phyloP scores from a whole-genome alignment of 2,329 filamentous ascomycete genomes.

The Thermoascus crustaceus region DNA sequence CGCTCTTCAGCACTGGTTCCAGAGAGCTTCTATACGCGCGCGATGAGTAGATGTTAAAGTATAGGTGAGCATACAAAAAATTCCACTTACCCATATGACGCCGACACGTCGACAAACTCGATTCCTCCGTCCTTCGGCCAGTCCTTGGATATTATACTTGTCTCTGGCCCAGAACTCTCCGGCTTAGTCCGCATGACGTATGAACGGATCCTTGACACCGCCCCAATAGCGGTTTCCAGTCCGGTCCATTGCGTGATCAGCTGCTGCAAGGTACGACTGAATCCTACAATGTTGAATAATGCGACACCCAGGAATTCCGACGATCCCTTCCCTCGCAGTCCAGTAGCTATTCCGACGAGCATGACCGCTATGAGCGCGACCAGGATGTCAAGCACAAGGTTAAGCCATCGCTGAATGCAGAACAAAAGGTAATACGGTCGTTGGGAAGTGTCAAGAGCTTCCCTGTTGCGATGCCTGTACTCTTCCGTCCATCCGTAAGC shows the following conservation, averaged over 20 bases:
- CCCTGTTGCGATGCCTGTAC: constrained; percentile 29
- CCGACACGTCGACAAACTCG: no score
- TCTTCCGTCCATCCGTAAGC: constrained; percentile 42
- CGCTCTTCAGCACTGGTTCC: no score
- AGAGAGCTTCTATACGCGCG: no score
- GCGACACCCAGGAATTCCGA: constrained; percentile 39
- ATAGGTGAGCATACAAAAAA: no score
- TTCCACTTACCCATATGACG: no score
- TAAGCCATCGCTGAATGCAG: constrained; percentile 16
- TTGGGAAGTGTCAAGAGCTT: constrained; percentile 12
- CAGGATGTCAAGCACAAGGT: constrained; percentile 13
- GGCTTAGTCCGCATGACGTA: no score
- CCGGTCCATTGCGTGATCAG: constrained; percentile 43
- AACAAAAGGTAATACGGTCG: constrained; percentile 15
- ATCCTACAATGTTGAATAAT: constrained; percentile 39
- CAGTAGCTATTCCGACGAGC: constrained; percentile 7
- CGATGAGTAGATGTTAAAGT: no score
- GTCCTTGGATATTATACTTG: no score
- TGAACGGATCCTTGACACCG: constrained; percentile 29
- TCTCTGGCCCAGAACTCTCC: no score
- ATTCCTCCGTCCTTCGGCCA: no score
- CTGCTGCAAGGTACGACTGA: constrained; percentile 36
- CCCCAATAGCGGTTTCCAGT: constrained; percentile 48
- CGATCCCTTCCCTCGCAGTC: constrained; percentile 20
- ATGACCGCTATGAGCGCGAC: constrained; percentile 7